Evolutionary conservation across 2,329 filamentous ascomycete genomes (phyloP), one percentile per base, ranked within the genome.

Genomic region (Tolypocladium cylindrosporum): DNA sequence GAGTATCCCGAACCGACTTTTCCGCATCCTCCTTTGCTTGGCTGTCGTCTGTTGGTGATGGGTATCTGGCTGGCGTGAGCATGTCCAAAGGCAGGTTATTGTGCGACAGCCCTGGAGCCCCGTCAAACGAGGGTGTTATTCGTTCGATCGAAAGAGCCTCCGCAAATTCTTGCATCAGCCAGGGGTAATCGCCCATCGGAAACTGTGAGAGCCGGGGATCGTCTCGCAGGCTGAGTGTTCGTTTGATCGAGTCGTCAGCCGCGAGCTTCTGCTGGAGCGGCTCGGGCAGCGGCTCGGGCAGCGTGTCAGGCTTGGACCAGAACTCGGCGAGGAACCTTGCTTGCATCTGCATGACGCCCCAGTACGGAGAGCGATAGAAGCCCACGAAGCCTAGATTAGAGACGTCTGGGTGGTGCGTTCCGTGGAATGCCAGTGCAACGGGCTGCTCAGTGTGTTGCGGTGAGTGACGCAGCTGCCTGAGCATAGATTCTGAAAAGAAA

Each of bases 311-410:
- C 1, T 43, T 48, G 14, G 70, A 71, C 87, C 89, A 92, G 13
- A 83, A 68, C 14, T 79, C 70, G 0, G 85, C 78, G 7, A 92
- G 74, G 61, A 89, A 80, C 1, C 87, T 81, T 3, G 90, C 86
- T 71, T 95, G 90, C 87, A 91, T 89, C 69, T 94, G 90, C 80
- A 93, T 91, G 0, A 91, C 85, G 1, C 88, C 88, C 90, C 90
- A 95, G 69, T 90, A 94, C 0, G 90, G 89, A 0, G 88, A 88
- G 60, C 90, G 82, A 67, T 95, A 95, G 71, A 91, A 91, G 0
- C 90, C 90, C 1, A 94, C 86, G 65, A 94, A 92, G 0, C 88
- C 89, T 0, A 94, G 73, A 7, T 81, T 81, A 0, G 86, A 80
- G 0, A 91, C 70, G 0, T 77, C 73, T 0, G 80, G 79, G 59